A percentile compares a stretch with the other conserved stretches of the same genome.
Evolutionary conservation across 1,284 basidiomycete species (phyloP).

Genomic region (Volvariella volvacea): DNA sequence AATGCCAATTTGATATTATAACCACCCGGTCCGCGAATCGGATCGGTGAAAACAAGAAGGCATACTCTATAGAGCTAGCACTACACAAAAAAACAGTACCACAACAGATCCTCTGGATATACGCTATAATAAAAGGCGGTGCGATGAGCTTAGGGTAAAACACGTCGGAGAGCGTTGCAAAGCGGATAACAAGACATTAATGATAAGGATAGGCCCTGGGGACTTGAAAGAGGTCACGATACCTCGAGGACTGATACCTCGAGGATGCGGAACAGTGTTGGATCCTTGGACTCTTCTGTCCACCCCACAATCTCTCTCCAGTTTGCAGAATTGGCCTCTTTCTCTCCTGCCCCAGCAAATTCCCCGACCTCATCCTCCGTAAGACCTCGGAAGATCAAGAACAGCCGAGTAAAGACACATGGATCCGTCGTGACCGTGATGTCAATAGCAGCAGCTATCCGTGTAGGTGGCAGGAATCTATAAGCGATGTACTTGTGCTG

Average conservation of each 20-base stretch:
- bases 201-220: too few relatives aligned
- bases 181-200: not conserved
- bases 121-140: too few relatives aligned
- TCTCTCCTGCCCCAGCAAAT: slow-evolving; percentile 74
- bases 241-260: slow-evolving; percentile 75
- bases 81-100: too few relatives aligned
- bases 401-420: slow-evolving; percentile 75
- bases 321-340: slow-evolving; percentile 71
- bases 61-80: too few relatives aligned
- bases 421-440: slow-evolving; percentile 73
- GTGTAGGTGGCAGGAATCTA: slow-evolving; percentile 70
- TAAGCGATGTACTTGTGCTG: slow-evolving; percentile 79
- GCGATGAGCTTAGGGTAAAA: not conserved
- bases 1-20: too few relatives aligned
- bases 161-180: not conserved
- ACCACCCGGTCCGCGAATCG: too few relatives aligned
- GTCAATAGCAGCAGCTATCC: slow-evolving; percentile 76
- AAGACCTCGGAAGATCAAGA: slow-evolving; percentile 76
- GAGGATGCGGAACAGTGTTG: slow-evolving; percentile 63
- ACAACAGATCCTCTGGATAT: too few relatives aligned
- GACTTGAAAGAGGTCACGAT: slow-evolving; percentile 5
- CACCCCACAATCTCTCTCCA: slow-evolving; percentile 74
- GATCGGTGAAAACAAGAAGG: too few relatives aligned
- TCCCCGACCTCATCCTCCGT: slow-evolving; percentile 69
- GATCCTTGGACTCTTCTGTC: slow-evolving; percentile 70